Evolutionary conservation across 1,139 yeast species (phyloP).

Genomic region (Kodamaea ohmeri): DNA sequence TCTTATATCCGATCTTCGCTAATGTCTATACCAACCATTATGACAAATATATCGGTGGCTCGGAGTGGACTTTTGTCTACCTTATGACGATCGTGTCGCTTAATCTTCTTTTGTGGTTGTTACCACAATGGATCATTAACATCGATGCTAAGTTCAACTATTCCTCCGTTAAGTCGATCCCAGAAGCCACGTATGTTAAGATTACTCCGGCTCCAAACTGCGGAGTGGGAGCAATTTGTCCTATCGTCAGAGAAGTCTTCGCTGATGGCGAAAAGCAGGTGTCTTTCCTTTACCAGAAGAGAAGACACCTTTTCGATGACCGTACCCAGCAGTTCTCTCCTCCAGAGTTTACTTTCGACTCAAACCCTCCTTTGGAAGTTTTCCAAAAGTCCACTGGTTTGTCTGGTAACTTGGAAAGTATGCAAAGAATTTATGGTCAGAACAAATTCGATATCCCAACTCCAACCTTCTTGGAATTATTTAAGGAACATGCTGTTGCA

Average conservation of each 20-base stretch:
- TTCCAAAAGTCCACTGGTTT: slow-evolving; percentile 68
- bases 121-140: slow-evolving; percentile 93
- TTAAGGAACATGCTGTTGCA: slow-evolving; percentile 97
- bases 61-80: slow-evolving; percentile 86
- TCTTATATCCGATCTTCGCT: slow-evolving; percentile 72
- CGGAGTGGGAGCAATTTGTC: slow-evolving; percentile 81
- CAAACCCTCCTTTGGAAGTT: slow-evolving; percentile 52
- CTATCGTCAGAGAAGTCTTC: slow-evolving; percentile 55
- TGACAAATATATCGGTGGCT: slow-evolving; percentile 77
- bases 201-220: slow-evolving; percentile 81
- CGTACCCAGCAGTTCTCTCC: slow-evolving; percentile 63
- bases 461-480: slow-evolving; percentile 85
- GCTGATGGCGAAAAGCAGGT: slow-evolving; percentile 61
- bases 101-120: slow-evolving; percentile 75
- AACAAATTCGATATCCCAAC: slow-evolving; percentile 93
- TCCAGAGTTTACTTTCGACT: slow-evolving; percentile 76
- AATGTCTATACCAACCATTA: slow-evolving; percentile 68
- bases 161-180: slow-evolving; percentile 45
- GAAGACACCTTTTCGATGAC: slow-evolving; percentile 74
- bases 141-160: slow-evolving; percentile 74
- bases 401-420: slow-evolving; percentile 53
- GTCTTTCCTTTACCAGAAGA: slow-evolving; percentile 85
- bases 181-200: slow-evolving; percentile 67
- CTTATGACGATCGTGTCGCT: slow-evolving; percentile 69
- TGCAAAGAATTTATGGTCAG: slow-evolving; percentile 67